Evolutionary conservation across 106 monocot genomes (phyloP), one percentile per base, ranked within the genome.

Genomic region (Dendrobium catenatum): DNA sequence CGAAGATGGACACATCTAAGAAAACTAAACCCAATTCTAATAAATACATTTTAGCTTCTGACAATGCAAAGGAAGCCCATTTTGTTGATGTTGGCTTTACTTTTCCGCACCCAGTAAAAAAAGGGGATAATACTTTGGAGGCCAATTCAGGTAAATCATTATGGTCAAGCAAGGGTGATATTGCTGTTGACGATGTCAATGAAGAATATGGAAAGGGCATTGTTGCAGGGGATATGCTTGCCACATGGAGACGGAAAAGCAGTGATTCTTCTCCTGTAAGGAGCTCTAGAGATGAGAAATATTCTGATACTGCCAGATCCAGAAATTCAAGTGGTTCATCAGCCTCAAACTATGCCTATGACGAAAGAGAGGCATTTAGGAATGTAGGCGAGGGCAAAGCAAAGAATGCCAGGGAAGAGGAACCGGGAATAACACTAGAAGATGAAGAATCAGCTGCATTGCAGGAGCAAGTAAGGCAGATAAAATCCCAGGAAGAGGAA

Each of bases 381-480:
- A 89, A 82, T 49, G 81, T 68, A 19, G 78, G 80, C 59, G 88
- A 85, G 81, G 81, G 82, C 24, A 85, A 89, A 79, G 55, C 75
- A 81, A 90, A 85, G 70, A 90, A 89, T 68, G 82, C 80, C 40
- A 85, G 86, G 79, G 92, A 89, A 84, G 87, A 91, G 37, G 89
- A 94, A 15, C 86, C 81, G 55, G 86, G 79, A 61, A 77, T 84
- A 72, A 86, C 84, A n/a, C 64, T 99, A 17, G 99, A 99, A 80
- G 91, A 95, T 81, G 99, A 99, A 86, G 99, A 99, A 90, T 93
- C 89, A 42, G 95, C 90, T 26, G 99, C 93, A 68, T 86, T 99
- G 80, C 95, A 95, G 81, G 95, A 99, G 79, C 99, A 99, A 90
- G 86, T 99, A 22, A 93, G 87, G 68, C 99, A 99, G 82, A 90